Conservation (phyloP, 495 filamentous ascomycete genomes). For the Penicillium subrubescens region DNA sequence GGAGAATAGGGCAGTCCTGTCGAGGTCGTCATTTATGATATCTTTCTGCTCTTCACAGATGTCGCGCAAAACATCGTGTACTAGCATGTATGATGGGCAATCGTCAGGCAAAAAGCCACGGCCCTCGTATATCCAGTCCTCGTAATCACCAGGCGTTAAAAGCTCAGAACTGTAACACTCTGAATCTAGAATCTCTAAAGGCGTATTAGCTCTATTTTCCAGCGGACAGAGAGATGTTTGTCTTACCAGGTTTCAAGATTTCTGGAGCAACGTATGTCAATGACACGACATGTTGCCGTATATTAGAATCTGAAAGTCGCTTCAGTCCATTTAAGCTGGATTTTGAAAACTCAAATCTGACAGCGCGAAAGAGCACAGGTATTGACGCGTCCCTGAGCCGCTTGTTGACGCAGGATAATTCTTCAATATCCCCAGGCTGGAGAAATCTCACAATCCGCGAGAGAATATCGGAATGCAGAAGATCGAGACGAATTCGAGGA, state of each 20-base stretch:
- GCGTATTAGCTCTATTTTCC: background rate
- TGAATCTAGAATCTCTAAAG: background rate
- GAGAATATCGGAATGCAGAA: background rate
- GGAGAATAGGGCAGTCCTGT: background rate
- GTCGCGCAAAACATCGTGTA: background rate
- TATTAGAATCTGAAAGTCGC: background rate
- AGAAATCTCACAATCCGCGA: background rate
- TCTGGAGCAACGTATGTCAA: constrained; percentile 1
- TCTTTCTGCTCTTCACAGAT: constrained; percentile 1
- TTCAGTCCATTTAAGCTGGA: background rate
- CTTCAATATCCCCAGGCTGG: background rate
- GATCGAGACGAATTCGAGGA: background rate
- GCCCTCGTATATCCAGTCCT: background rate
- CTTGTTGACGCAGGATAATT: constrained; percentile 4
- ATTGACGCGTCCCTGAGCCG: constrained; percentile 3
- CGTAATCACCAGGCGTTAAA: background rate
- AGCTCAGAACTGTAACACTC: background rate
- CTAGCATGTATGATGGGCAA: background rate
- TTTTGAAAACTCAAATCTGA: constrained; percentile 6
- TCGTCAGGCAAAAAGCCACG: background rate
- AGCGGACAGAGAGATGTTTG: too few species aligned
- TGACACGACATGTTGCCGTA: constrained; percentile 1
- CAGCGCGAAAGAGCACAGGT: background rate
- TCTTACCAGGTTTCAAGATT: constrained; percentile 1
- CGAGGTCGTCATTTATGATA: background rate